Evolutionary conservation across 768 basidiomycete genomes (phyloP), one percentile per base, ranked within the genome.

Genomic region (Termitomyces sp.): DNA sequence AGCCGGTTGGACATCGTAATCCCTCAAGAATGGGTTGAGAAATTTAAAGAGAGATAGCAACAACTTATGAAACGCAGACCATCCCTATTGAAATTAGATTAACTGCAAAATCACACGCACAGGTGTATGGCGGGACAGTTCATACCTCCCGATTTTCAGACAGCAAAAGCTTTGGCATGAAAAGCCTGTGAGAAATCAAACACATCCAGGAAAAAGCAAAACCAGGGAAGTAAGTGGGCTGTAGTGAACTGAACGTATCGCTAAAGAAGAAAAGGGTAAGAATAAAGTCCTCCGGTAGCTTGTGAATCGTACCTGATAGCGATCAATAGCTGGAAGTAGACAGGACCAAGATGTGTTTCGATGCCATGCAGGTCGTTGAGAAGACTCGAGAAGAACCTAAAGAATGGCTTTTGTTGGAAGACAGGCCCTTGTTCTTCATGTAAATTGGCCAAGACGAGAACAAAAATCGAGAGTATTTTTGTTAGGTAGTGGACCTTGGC

Each of bases 161-260:
- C 43, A 90, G 75, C 42, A 98, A 80, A 50, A 99, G 74, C 72
- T 97, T 96, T 14, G 97, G 96, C 94, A 99, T 96, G 83, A 98
- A 97, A 60, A 94, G 79, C 58, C 96, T 83, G 75, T 98, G 97
- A 29, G 97, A 98, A 70, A 99, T 88, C 49, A 98, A 81, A 65
- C 90, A 91, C 83, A 98, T 88, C 96, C 96, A 99, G 15, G 95
- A 96, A 76, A 98, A 99, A 1, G 96, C 91, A 73, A 99, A 99
- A 9, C 95, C 93, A 17, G 97, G 97, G 79, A 98, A 98, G 75
- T 93, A 94, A 5, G 89, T 89, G 8, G 97, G 97, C 71, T 98
- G 96, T 61, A 97, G 78, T 48, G 96, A 97, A 72, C 94, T 96
- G 73, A 98, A 88, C 3, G 94, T 94, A 71, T 98, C 96, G 71